Conservation (phyloP, 164 flowering plant genomes). For the Aristolochia fimbriata region DNA sequence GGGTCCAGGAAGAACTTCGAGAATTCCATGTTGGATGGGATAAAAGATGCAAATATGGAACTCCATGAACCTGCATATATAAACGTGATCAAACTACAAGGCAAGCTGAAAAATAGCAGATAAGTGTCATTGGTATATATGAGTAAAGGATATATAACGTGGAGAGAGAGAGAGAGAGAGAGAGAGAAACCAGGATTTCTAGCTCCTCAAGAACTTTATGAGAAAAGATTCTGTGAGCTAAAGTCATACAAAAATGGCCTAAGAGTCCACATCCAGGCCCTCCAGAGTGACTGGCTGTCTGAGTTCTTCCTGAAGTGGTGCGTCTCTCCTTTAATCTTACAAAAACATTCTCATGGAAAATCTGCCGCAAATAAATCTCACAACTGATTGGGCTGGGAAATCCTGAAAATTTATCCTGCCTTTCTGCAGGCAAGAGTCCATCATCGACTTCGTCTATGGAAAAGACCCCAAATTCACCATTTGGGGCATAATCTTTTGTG, state of each 20-base stretch:
- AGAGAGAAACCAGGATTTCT: slow-evolving; percentile 64
- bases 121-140: too few species aligned
- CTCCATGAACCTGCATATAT: slow-evolving; percentile 36
- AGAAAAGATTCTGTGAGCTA: slow-evolving; percentile 85
- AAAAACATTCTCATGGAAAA: slow-evolving; percentile 66
- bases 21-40: slow-evolving; percentile 94
- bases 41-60: slow-evolving; percentile 63
- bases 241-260: slow-evolving; percentile 79
- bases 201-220: slow-evolving; percentile 61
- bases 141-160: neutral
- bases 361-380: slow-evolving; percentile 77
- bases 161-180: neutral
- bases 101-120: too few species aligned
- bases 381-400: slow-evolving; percentile 43
- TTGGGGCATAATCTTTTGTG: slow-evolving; percentile 11
- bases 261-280: slow-evolving; percentile 56
- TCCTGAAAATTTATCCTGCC: slow-evolving; percentile 17
- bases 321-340: slow-evolving; percentile 38
- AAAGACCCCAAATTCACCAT: slow-evolving; percentile 26
- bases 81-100: too few species aligned
- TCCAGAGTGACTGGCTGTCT: slow-evolving; percentile 24
- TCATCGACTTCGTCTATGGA: slow-evolving; percentile 36
- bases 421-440: slow-evolving; percentile 22
- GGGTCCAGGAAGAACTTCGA: slow-evolving; percentile 86
- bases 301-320: slow-evolving; percentile 22